Conservation (phyloP, 2,329 filamentous ascomycete genomes). For the Hymenoscyphus scutula region DNA sequence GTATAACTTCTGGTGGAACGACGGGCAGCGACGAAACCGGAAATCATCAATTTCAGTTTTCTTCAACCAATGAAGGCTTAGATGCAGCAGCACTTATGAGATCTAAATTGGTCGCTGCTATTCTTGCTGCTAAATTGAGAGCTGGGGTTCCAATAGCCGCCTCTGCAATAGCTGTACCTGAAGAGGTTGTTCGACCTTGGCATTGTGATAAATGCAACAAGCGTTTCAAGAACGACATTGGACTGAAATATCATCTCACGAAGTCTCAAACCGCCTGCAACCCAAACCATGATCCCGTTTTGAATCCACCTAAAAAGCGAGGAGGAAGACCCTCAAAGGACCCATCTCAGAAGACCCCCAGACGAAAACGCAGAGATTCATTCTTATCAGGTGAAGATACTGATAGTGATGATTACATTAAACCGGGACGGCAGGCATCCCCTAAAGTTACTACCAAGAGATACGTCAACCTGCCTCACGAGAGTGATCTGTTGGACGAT, state of each 20-base stretch:
- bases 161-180: slow-evolving; percentile 18
- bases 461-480: slow-evolving; percentile 5
- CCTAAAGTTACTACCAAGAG: not conserved
- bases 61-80: slow-evolving; percentile 13
- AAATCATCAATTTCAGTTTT: slow-evolving; percentile 30
- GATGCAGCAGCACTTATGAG: slow-evolving; percentile 30
- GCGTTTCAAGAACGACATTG: slow-evolving; percentile 35
- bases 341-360: not conserved
- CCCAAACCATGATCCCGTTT: slow-evolving; percentile 27
- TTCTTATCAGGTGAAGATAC: slow-evolving; percentile 3
- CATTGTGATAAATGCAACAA: slow-evolving; percentile 32
- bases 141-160: slow-evolving; percentile 4
- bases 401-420: not conserved
- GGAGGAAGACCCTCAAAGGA: not conserved
- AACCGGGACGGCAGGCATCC: not conserved
- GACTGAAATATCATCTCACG: slow-evolving; percentile 35
- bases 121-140: slow-evolving; percentile 17
- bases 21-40: slow-evolving; percentile 8
- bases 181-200: slow-evolving; percentile 30
- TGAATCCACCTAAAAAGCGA: slow-evolving; percentile 3
- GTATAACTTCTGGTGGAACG: slow-evolving; percentile 21
- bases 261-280: slow-evolving; percentile 36
- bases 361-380: not conserved
- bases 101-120: slow-evolving; percentile 31
- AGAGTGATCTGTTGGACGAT: slow-evolving; percentile 4